These are phyloP conservation scores for Rhodotorula sp. DNA, from an alignment of 1,284 basidiomycete species.

Conservation along the genomic window DNA sequence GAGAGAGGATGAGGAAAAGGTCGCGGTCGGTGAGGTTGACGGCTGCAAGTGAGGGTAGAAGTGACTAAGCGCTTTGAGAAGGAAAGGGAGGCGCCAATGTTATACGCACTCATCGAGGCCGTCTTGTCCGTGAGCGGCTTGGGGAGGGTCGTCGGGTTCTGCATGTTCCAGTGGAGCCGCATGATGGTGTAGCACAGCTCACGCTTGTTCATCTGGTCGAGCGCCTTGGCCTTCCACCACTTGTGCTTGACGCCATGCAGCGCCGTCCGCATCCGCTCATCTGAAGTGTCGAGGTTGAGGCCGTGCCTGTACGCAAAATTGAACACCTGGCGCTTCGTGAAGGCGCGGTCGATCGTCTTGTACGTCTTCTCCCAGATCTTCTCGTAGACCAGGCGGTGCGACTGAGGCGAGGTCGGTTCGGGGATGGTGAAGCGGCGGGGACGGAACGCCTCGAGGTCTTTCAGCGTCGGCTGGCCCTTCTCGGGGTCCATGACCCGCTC, in stretches of 20 bases:
- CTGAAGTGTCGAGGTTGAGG: slow-evolving; percentile 8
- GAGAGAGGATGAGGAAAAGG: slow-evolving; percentile 36
- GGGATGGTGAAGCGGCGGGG: slow-evolving; percentile 25
- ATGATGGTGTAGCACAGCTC: slow-evolving; percentile 29
- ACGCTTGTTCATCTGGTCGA: slow-evolving; percentile 33
- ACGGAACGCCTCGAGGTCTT: slow-evolving; percentile 20
- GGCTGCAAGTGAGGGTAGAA: not conserved
- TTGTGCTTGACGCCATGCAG: slow-evolving; percentile 21
- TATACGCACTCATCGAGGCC: slow-evolving; percentile 14
- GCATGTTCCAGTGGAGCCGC: slow-evolving; percentile 28
- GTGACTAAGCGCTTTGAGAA: not conserved
- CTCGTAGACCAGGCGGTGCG: slow-evolving; percentile 27
- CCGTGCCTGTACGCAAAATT: slow-evolving; percentile 4
- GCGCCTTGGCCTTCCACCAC: slow-evolving; percentile 24
- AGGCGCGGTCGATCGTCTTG: slow-evolving; percentile 7
- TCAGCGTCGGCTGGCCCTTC: slow-evolving; percentile 4
- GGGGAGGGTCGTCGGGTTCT: slow-evolving; percentile 25
- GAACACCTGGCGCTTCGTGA: slow-evolving; percentile 26
- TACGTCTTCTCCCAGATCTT: slow-evolving; percentile 6
- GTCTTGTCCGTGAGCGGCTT: not conserved
- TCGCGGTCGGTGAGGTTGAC: slow-evolving; percentile 21
- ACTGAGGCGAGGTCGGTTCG: slow-evolving; percentile 19
- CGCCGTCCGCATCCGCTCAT: slow-evolving; percentile 4
- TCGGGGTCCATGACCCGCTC: slow-evolving; percentile 3
- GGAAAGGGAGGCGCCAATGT: too few species aligned